Base-by-base conservation (phyloP, 2,329 filamentous ascomycete species). In the Xylaria sp. region DNA sequence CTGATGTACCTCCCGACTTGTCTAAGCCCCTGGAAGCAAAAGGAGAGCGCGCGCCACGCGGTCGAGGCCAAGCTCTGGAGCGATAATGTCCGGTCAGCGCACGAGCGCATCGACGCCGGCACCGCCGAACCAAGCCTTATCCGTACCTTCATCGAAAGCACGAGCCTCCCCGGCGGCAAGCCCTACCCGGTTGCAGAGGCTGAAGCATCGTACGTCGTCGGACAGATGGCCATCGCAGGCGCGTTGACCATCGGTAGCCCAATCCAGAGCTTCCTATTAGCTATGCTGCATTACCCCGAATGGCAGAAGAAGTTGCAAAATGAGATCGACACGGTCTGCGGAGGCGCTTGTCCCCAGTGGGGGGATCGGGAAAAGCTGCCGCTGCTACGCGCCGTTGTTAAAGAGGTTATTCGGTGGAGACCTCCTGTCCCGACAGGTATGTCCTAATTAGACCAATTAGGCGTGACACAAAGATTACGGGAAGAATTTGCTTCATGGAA, bases 321-420 rank as follows among this genome's bases (percentile, higher is more conserved):
- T n/a, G 85, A 87, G 74, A 80, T 87, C 13, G 85, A 87, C 63
- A 67, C 65, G 0, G 79, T 82, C 3, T 81, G 82, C 30, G 80
- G 76, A 4, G 80, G 81, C 0, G 76, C 78, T 25, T 81, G 84
- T 61, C 85, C 85, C 0, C 77, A 79, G 60, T 84, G 84, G 78
- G 78, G 80, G 36, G 83, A 87, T 63, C 76, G 82, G 41, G 81
- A 83, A 48, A 79, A 79, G 30, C 67, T 86, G 50, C 84, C 84
- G 4, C 70, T 83, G 66, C 75, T 86, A 46, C 78, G 84, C 28
- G 84, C 84, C 0, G 80, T 83, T 10, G 81, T 86, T 43, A 85
- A 86, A 73, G 85, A 88, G 74, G 80, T 81, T 0, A 79, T 87
- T 23, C 80, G 86, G n/a, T 87, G 84, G 84, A 79, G 85, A 60